phyloP scores from a whole-genome alignment of 2,329 filamentous ascomycete genomes.

The Neurospora sp. region DNA sequence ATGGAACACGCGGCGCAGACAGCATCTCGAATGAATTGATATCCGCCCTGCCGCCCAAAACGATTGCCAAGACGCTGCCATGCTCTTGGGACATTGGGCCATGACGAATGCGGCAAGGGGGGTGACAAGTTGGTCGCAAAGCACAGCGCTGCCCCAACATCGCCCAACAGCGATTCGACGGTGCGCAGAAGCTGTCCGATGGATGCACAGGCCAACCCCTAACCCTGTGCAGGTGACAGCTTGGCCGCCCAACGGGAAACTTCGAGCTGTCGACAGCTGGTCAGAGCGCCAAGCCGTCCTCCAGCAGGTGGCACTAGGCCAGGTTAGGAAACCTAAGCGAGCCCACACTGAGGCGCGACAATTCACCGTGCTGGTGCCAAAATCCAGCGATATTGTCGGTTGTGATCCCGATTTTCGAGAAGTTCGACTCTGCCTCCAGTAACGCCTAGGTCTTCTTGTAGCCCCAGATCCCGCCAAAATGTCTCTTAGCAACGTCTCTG shows the following conservation, averaged over 20 bases:
- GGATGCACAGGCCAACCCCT: neutral
- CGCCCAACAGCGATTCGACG: neutral
- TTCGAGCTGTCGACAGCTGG: neutral
- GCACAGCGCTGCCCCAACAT: neutral
- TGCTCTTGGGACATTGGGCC: neutral
- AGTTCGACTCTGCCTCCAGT: constrained; percentile 9
- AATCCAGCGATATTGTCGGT: constrained; percentile 11
- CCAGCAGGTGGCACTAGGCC: constrained; percentile 3
- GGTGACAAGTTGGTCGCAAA: neutral
- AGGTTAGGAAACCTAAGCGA: constrained; percentile 15
- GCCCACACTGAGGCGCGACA: constrained; percentile 28
- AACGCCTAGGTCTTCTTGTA: constrained; percentile 9
- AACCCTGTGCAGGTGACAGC: neutral
- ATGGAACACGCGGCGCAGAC: neutral
- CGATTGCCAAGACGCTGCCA: neutral
- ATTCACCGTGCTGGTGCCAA: constrained; percentile 15
- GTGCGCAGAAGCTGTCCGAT: neutral
- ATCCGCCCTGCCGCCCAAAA: neutral
- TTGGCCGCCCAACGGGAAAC: neutral
- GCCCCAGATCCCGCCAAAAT: constrained; percentile 38
- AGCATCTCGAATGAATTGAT: neutral
- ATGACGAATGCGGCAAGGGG: neutral
- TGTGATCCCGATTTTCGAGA: constrained; percentile 12
- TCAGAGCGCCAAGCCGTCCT: neutral
- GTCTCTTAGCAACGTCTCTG: constrained; percentile 65